A percentile compares a stretch with the other conserved stretches of the same genome.
phyloP scores from a whole-genome alignment of 179 eudicot species.

The Beta corolliflora region DNA sequence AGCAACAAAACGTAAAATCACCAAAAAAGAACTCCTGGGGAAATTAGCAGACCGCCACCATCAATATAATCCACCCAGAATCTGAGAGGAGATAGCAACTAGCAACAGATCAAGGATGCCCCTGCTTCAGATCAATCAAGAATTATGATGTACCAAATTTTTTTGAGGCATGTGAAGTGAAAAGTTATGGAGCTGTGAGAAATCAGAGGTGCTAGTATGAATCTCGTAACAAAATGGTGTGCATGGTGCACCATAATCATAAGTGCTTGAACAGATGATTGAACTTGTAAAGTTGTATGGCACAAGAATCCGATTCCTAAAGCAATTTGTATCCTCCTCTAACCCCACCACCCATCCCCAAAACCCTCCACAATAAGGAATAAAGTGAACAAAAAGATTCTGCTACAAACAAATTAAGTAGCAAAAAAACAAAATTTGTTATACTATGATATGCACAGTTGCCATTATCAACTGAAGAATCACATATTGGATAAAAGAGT shows the following conservation, averaged over 20 bases:
- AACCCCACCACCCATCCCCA: not conserved
- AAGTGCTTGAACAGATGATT: not conserved
- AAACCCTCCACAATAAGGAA: not conserved
- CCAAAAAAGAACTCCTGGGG: not conserved
- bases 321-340: not conserved
- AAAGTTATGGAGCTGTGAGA: not conserved
- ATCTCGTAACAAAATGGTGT: not conserved
- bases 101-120: conserved; percentile 4
- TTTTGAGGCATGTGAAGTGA: not conserved
- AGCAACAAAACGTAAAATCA: not conserved
- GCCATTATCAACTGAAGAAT: not conserved
- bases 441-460: not conserved
- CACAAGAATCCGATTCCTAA: conserved; percentile 12
- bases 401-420: not conserved
- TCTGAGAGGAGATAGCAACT: not conserved
- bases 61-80: not conserved
- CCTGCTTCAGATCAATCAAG: not conserved
- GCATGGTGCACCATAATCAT: not conserved
- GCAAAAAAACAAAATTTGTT: not conserved
- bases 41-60: not conserved
- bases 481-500: not conserved
- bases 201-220: not conserved
- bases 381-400: conserved; percentile 12
- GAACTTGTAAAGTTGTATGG: not conserved
- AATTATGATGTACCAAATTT: not conserved